Evolutionary conservation across 371 early-diverging fungal species (phyloP), one percentile per base, ranked within the genome.

Genomic region (Choanephora cucurbitarum): DNA sequence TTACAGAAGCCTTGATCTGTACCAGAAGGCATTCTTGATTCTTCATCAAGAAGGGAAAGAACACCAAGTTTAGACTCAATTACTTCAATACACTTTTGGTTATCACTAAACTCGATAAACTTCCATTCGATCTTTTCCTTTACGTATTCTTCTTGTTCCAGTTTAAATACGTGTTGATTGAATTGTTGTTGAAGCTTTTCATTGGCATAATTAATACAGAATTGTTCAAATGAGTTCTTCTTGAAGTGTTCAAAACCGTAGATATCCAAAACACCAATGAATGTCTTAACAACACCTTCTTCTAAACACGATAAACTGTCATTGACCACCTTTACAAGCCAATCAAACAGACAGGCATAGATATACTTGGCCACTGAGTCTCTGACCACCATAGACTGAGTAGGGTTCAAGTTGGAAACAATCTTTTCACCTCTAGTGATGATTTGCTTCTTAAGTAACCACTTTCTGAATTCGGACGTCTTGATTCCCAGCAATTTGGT

Each of bases 201-300:
- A 71, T 93, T 99, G 57, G 97, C 97, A 79, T 91, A 99, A 82
- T 95, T 99, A 75, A 99, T 98, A 83, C 99, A 98, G 72, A 99
- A 95, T 81, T 99, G 99, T 75, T 99, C 99, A 71, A 99, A 99
- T 8, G 95, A 94, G 77, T 99, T 99, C 75, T 88, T 90, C 73
- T 94, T 86, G 69, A 98, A 98, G 63, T 98, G 97, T 73, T 94
- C 94, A 79, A 96, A 94, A 60, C 99, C 95, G 68, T 95, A 93
- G 74, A 97, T 92, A 90, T 99, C 94, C 66, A 98, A 80, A 1
- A 98, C 95, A 73, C 97, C 98, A 60, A 96, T 97, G 62, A 97
- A 97, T 5, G 74, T 77, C 10, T 67, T 57, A 13, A 83, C 81
- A 6, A 40, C 18, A 0, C 61, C 73, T 37, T 66, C 67, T 10